phyloP scores from a whole-genome alignment of 2,329 filamentous ascomycete genomes.

The Xylariaceae sp. region DNA sequence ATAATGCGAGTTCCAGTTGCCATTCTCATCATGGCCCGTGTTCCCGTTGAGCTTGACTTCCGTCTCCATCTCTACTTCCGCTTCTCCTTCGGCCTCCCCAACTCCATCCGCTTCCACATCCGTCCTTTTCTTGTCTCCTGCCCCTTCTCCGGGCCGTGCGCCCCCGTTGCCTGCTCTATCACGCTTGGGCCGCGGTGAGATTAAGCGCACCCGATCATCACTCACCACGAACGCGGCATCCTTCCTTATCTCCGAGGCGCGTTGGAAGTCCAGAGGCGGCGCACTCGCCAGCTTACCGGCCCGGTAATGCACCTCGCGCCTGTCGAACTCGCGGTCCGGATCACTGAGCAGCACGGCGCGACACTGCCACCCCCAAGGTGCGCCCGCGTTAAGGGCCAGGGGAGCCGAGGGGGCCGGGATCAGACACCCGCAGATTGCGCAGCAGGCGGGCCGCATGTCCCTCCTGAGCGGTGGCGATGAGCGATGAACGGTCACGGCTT shows the following conservation, averaged over 20 bases:
- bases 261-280: neutral
- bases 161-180: too few relatives aligned
- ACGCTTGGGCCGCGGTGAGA: too few relatives aligned
- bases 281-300: conserved; percentile 25
- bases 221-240: neutral
- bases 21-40: conserved; percentile 16
- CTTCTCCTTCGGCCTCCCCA: too few relatives aligned
- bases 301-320: conserved; percentile 23
- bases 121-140: too few relatives aligned
- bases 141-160: too few relatives aligned
- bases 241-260: conserved; percentile 2
- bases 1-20: conserved; percentile 17
- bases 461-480: too few relatives aligned
- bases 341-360: conserved; percentile 29
- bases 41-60: conserved; percentile 18
- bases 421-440: conserved; percentile 2
- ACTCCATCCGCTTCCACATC: too few relatives aligned
- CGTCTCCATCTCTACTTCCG: neutral
- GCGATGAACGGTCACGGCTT: too few relatives aligned
- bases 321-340: conserved; percentile 29
- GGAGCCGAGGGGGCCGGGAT: neutral
- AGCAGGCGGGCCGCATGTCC: too few relatives aligned
- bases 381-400: neutral
- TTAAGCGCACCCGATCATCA: neutral
- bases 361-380: conserved; percentile 21